These are phyloP conservation scores for Lactifluus rugatus DNA, from an alignment of 768 basidiomycete species.

Conservation along the genomic window DNA sequence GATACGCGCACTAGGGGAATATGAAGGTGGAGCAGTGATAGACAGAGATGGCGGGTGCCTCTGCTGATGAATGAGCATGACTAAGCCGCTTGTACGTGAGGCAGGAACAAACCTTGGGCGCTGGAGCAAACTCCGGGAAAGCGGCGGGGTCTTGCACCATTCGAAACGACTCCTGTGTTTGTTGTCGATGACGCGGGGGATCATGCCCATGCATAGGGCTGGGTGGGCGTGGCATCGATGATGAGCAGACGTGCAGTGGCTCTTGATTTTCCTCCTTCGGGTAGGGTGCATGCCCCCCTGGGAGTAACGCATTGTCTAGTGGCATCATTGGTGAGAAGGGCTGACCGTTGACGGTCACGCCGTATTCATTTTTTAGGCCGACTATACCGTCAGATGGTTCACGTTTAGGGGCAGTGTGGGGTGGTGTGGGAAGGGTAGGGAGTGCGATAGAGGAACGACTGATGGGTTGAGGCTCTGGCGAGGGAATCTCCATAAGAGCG, in stretches of 20 bases:
- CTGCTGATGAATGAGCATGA: neutral
- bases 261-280: constrained; percentile 9
- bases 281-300: neutral
- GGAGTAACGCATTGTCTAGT: neutral
- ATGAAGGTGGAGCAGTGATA: neutral
- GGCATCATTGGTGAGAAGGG: constrained; percentile 2
- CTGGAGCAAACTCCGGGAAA: constrained; percentile 4
- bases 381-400: neutral
- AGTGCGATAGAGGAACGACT: neutral
- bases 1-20: constrained; percentile 1
- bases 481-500: constrained; percentile 9
- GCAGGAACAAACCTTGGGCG: constrained; percentile 13
- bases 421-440: neutral
- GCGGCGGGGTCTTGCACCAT: constrained; percentile 13
- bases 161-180: constrained; percentile 1
- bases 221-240: neutral
- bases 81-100: constrained; percentile 1
- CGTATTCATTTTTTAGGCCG: constrained; percentile 8
- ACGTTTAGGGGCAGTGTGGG: neutral
- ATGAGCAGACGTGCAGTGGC: neutral
- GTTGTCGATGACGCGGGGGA: constrained; percentile 1
- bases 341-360: neutral
- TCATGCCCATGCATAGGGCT: neutral
- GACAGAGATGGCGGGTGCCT: constrained; percentile 10
- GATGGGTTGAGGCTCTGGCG: neutral